These are phyloP conservation scores for Paramecium sexaurelia DNA, from an alignment of 73 alveolate genomes.

Conservation along the genomic window DNA sequence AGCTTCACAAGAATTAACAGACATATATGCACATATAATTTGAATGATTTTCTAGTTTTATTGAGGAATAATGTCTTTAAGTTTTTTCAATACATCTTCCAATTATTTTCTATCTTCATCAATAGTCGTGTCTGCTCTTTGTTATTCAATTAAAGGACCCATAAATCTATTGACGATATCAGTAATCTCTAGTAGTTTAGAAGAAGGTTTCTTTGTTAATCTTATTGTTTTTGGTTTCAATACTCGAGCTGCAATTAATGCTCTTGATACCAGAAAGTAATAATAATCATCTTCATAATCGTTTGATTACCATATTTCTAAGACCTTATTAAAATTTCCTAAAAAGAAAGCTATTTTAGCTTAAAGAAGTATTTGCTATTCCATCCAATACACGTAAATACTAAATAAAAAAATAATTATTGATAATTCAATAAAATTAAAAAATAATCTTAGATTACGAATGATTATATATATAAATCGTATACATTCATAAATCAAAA, in stretches of 20 bases:
- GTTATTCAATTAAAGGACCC: constrained; percentile 9
- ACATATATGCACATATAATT: constrained; percentile 45
- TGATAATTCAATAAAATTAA: neutral
- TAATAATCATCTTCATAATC: constrained; percentile 32
- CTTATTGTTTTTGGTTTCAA: constrained; percentile 11
- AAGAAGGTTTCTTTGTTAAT: constrained; percentile 36
- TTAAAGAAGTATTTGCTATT: constrained; percentile 8
- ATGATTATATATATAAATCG: no score
- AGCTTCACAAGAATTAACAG: constrained; percentile 48
- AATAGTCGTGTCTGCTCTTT: neutral
- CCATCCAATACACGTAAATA: constrained; percentile 33
- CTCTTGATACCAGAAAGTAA: constrained; percentile 49
- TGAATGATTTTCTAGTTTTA: constrained; percentile 10
- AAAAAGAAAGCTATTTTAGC: constrained; percentile 38
- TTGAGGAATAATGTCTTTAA: neutral
- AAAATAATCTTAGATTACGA: neutral
- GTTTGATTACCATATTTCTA: constrained; percentile 29
- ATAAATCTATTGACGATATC: constrained; percentile 20
- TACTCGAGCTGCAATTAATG: constrained; percentile 54
- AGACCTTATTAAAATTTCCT: constrained; percentile 32
- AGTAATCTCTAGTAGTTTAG: neutral
- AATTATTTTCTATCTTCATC: constrained; percentile 45
- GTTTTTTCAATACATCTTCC: constrained; percentile 25
- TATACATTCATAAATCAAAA: no score
- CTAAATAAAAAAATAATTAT: neutral